Conservation (phyloP, 2,329 filamentous ascomycete species). For the Ophiocordyceps sinensis region DNA sequence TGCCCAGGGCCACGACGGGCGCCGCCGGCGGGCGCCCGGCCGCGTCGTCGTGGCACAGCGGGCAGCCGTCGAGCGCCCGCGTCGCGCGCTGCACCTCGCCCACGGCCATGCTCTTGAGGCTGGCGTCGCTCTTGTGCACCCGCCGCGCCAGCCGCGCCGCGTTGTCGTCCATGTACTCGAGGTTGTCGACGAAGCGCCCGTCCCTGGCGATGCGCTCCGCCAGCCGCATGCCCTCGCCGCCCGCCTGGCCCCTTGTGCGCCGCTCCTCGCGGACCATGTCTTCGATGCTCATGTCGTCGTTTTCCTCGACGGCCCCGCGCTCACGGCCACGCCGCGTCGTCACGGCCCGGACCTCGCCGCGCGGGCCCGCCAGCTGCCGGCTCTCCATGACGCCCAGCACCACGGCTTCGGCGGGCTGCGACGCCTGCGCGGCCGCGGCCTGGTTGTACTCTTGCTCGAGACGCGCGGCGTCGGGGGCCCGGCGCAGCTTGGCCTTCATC, state of each 20-base stretch:
- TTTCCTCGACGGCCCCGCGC: conserved; percentile 73
- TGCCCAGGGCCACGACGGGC: conserved; percentile 73
- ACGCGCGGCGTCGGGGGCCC: conserved; percentile 57
- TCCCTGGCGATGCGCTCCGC: conserved; percentile 94
- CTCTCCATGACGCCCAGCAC: conserved; percentile 82
- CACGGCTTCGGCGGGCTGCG: conserved; percentile 44
- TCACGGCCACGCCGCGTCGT: conserved; percentile 72
- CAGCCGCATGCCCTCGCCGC: conserved; percentile 67
- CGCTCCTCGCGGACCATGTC: conserved; percentile 96
- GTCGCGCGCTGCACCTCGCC: conserved; percentile 83
- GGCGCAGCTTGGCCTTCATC: conserved; percentile 86
- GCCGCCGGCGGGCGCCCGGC: conserved; percentile 58
- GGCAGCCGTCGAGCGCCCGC: conserved; percentile 71
- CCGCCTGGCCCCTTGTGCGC: conserved; percentile 61
- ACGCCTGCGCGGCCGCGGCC: conserved; percentile 47
- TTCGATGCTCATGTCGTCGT: conserved; percentile 89
- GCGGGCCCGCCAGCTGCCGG: conserved; percentile 64
- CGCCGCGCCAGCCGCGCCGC: conserved; percentile 76
- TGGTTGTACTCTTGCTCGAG: conserved; percentile 76
- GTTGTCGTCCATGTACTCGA: conserved; percentile 97
- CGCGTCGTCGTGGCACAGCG: conserved; percentile 87
- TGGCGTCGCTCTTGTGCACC: conserved; percentile 76
- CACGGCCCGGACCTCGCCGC: conserved; percentile 61
- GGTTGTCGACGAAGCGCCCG: conserved; percentile 73
- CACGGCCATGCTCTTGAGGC: conserved; percentile 77